Evolutionary conservation across 345 rosid species (phyloP).

Genomic region (Gossypium australe): DNA sequence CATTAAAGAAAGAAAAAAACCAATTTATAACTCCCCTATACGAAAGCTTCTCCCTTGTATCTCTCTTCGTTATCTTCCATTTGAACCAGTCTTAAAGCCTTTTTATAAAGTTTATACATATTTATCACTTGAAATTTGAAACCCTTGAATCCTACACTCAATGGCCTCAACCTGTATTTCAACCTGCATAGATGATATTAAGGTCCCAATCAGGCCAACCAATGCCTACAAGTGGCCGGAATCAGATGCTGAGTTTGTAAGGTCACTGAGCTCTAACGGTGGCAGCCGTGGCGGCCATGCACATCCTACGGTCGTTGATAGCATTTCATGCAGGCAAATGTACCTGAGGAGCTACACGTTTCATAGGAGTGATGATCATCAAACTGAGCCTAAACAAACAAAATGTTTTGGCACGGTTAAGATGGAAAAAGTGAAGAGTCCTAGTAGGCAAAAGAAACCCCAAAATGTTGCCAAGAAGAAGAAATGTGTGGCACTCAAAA

Average conservation of each 20-base stretch:
- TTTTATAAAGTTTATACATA: neutral
- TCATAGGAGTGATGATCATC: constrained; percentile 40
- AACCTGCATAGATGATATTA: constrained; percentile 63
- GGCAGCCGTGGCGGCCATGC: constrained; percentile 12
- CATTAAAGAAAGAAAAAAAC: neutral
- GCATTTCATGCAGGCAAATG: constrained; percentile 19
- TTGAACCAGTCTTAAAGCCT: neutral
- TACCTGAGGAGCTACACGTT: constrained; percentile 76
- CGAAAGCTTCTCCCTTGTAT: neutral
- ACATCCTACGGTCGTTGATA: constrained; percentile 58
- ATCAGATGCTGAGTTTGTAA: constrained; percentile 59
- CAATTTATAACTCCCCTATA: neutral
- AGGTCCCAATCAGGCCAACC: constrained; percentile 59
- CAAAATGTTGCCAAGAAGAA: constrained; percentile 20
- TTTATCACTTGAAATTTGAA: neutral
- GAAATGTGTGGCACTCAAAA: constrained; percentile 40
- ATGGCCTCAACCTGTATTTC: constrained; percentile 80
- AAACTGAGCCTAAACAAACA: constrained; percentile 27
- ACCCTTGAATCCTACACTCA: neutral
- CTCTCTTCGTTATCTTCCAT: neutral
- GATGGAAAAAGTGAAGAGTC: constrained; percentile 17
- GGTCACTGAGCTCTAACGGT: constrained; percentile 34
- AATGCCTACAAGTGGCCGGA: constrained; percentile 78
- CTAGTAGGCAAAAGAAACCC: constrained; percentile 16
- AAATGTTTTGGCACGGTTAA: constrained; percentile 38